Evolutionary conservation across 1,284 basidiomycete species (phyloP).

Genomic region (Thelephora terrestris): DNA sequence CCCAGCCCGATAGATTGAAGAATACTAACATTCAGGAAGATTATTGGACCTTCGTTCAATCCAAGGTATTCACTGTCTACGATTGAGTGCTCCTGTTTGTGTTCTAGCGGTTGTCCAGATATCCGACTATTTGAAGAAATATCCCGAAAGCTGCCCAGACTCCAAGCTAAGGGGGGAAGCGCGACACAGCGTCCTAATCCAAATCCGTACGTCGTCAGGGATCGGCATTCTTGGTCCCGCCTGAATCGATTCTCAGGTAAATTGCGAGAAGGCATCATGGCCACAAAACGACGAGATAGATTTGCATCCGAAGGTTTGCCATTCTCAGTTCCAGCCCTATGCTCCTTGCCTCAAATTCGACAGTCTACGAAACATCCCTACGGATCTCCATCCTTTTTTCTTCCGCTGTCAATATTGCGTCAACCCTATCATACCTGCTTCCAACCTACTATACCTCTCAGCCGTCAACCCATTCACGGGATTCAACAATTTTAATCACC

Average conservation of each 20-base stretch:
- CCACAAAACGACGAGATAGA: constrained; percentile 42
- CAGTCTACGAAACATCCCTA: constrained; percentile 66
- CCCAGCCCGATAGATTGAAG: constrained; percentile 40
- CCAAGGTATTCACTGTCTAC: constrained; percentile 35
- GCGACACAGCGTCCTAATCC: constrained; percentile 56
- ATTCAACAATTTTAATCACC: constrained; percentile 30
- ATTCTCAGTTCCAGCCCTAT: neutral
- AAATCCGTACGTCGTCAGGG: constrained; percentile 41
- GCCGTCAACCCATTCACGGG: constrained; percentile 14
- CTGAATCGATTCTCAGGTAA: constrained; percentile 38
- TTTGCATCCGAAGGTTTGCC: constrained; percentile 55
- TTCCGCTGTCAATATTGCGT: constrained; percentile 43
- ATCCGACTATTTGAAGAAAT: constrained; percentile 31
- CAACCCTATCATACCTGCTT: constrained; percentile 48
- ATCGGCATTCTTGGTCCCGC: neutral
- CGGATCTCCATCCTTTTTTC: constrained; percentile 50
- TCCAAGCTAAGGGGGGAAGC: constrained; percentile 35
- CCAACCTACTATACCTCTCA: constrained; percentile 32
- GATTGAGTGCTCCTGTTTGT: constrained; percentile 4
- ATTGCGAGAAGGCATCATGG: constrained; percentile 55
- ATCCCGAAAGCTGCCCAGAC: constrained; percentile 21
- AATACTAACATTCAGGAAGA: constrained; percentile 47
- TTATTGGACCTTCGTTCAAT: constrained; percentile 50
- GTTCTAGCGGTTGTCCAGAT: constrained; percentile 26
- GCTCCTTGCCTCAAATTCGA: neutral